These are phyloP conservation scores for Prunus davidiana DNA, from an alignment of 306 rosid genomes.

Conservation along the genomic window DNA sequence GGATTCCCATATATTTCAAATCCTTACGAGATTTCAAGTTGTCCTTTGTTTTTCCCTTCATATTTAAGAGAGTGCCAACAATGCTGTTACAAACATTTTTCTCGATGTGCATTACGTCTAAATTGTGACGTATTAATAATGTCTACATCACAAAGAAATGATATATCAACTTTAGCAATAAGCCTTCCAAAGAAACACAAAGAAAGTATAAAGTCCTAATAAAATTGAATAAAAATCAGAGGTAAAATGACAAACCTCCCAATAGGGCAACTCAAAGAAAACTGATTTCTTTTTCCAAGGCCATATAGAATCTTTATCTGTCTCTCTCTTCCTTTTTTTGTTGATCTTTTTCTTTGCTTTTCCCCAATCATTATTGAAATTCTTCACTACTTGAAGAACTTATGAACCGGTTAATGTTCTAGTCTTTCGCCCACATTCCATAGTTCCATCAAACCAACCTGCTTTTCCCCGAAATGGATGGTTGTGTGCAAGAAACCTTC, in stretches of 20 bases:
- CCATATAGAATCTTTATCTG: not conserved
- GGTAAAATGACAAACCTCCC: not conserved
- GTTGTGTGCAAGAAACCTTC: not conserved
- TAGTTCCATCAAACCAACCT: not conserved
- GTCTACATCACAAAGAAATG: not conserved
- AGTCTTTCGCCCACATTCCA: not conserved
- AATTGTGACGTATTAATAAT: not conserved
- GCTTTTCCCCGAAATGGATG: not conserved
- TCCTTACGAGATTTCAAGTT: not conserved
- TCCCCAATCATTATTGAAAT: not conserved
- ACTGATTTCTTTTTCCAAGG: not conserved
- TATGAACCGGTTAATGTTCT: not conserved
- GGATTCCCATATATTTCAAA: not conserved
- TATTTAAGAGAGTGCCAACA: not conserved
- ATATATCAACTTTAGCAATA: too few species aligned
- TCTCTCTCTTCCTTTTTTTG: not conserved
- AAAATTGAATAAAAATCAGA: not conserved
- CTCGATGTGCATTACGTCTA: not conserved
- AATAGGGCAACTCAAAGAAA: not conserved
- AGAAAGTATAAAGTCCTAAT: too few species aligned
- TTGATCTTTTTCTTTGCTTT: not conserved
- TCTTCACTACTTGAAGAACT: not conserved
- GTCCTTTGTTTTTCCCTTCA: not conserved
- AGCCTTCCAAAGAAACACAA: too few species aligned
- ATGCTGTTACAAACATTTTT: not conserved